Percentiles rank a stretch among this genome's conserved stretches.
Evolutionary conservation across 768 basidiomycete species (phyloP).

Genomic region (Punctularia strigosozonata): DNA sequence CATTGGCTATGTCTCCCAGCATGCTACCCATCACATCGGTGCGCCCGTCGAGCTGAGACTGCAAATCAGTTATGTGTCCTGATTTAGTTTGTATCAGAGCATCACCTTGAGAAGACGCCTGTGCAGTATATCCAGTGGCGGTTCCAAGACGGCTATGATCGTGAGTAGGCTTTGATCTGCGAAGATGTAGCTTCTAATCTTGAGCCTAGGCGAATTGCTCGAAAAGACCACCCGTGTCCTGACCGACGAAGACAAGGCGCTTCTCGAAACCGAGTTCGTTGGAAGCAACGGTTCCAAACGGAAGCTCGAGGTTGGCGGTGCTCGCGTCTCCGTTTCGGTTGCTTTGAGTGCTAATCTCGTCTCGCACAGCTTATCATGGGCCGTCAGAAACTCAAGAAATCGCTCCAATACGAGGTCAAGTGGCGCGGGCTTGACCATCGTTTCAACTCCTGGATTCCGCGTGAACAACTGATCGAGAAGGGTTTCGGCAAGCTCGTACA

Average conservation of each 20-base stretch:
- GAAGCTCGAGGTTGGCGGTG: slow-evolving; percentile 65
- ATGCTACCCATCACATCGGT: slow-evolving; percentile 95
- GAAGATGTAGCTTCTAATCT: slow-evolving; percentile 5
- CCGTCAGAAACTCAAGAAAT: slow-evolving; percentile 94
- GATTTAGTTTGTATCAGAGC: slow-evolving; percentile 35
- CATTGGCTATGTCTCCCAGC: slow-evolving; percentile 95
- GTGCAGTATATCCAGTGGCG: slow-evolving; percentile 98
- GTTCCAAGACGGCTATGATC: slow-evolving; percentile 97
- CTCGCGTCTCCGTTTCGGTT: background rate
- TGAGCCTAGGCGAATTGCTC: slow-evolving; percentile 60
- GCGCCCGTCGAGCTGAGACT: too few relatives aligned
- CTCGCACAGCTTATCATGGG: slow-evolving; percentile 66
- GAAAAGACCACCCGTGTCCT: slow-evolving; percentile 89
- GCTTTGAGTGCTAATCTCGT: slow-evolving; percentile 1
- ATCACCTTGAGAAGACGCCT: slow-evolving; percentile 92
- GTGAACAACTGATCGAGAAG: slow-evolving; percentile 75
- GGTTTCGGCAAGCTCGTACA: slow-evolving; percentile 85
- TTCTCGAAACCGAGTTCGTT: slow-evolving; percentile 78
- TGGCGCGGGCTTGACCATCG: slow-evolving; percentile 77
- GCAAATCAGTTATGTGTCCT: slow-evolving; percentile 12
- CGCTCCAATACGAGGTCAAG: slow-evolving; percentile 87
- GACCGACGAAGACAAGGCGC: slow-evolving; percentile 71
- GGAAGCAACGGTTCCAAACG: slow-evolving; percentile 86
- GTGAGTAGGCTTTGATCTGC: slow-evolving; percentile 33
- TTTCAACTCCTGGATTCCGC: slow-evolving; percentile 86